Evolutionary conservation across 2,329 filamentous ascomycete genomes (phyloP), one percentile per base, ranked within the genome.

Genomic region (Neocatenulostroma microsporum): DNA sequence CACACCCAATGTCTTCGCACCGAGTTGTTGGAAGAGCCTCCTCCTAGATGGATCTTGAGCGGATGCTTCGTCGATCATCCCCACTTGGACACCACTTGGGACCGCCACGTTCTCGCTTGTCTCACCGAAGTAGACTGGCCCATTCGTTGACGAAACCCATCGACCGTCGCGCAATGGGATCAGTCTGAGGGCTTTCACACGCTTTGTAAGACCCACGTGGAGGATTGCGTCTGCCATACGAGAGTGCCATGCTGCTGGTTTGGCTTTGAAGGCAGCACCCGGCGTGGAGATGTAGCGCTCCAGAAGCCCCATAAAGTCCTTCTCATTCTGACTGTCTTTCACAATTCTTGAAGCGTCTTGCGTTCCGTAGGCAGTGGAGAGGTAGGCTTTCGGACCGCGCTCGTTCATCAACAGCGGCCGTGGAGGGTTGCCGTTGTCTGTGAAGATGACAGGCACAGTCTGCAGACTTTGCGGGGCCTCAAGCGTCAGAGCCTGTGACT

Each of bases 41-140:
- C 23, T n/a, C n/a, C 37, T 21, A 11, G 27, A 17, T 12, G 9
- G 18, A 21, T 40, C 23, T 12, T 17, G 13, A 5, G 39, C 7
- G 21, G 39, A 39, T 2, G 28, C 15, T 12, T 19, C 19, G 12
- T 17, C 34, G 30, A 46, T 37, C 10, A 40, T 41, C 2, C 21
- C 21, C 5, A 44, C 17, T 4, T 42, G 24, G 9, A 46, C 32
- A n/a, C 44, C 44, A 20, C 26, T 34, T 0, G 44, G 41, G 10
- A 46, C 24, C n/a, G 25, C 21, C 9, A 36, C 13, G 21, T 20
- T 36, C 7, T 29, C 27, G n/a, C 30, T 25, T 3, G 31, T 13
- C 6, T 26, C 25, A 9, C 42, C 35, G 21, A 47, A 39, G 21
- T 45, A 47, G 25, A 47, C 26, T 8, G n/a, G n/a, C 3, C 28